Conservation (phyloP, 2,329 filamentous ascomycete genomes). For the Venturia effusa region DNA sequence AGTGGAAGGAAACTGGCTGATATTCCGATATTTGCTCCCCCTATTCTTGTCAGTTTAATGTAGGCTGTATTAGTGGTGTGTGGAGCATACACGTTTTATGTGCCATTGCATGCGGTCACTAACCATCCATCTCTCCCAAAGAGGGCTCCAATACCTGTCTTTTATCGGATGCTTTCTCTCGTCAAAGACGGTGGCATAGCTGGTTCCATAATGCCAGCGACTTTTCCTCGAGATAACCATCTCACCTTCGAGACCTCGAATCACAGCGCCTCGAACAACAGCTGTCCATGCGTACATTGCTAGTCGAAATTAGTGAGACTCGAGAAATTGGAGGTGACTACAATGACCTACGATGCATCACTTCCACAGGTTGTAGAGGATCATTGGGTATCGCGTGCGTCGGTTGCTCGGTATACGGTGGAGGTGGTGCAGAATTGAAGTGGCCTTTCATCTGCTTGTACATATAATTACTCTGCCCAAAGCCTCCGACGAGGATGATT, state of each 20-base stretch:
- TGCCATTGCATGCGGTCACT: slow-evolving; percentile 79
- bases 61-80: neutral
- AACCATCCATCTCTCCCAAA: slow-evolving; percentile 79
- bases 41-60: slow-evolving; percentile 27
- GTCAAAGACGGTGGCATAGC: slow-evolving; percentile 72
- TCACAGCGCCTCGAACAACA: slow-evolving; percentile 65
- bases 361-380: slow-evolving; percentile 53
- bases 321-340: neutral
- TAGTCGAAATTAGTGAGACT: neutral
- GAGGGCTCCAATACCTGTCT: slow-evolving; percentile 67
- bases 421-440: slow-evolving; percentile 45
- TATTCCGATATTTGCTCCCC: slow-evolving; percentile 66
- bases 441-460: slow-evolving; percentile 60
- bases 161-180: slow-evolving; percentile 61
- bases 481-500: slow-evolving; percentile 74
- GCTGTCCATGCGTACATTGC: slow-evolving; percentile 68
- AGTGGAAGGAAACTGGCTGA: slow-evolving; percentile 69
- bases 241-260: slow-evolving; percentile 64
- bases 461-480: slow-evolving; percentile 68
- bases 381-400: slow-evolving; percentile 49
- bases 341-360: slow-evolving; percentile 51
- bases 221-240: slow-evolving; percentile 68
- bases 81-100: slow-evolving; percentile 53
- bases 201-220: slow-evolving; percentile 69
- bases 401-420: slow-evolving; percentile 55